Evolutionary conservation across 1,139 yeast species (phyloP), one percentile per base, ranked within the genome.

Genomic region (Sugiyamaella sp.): DNA sequence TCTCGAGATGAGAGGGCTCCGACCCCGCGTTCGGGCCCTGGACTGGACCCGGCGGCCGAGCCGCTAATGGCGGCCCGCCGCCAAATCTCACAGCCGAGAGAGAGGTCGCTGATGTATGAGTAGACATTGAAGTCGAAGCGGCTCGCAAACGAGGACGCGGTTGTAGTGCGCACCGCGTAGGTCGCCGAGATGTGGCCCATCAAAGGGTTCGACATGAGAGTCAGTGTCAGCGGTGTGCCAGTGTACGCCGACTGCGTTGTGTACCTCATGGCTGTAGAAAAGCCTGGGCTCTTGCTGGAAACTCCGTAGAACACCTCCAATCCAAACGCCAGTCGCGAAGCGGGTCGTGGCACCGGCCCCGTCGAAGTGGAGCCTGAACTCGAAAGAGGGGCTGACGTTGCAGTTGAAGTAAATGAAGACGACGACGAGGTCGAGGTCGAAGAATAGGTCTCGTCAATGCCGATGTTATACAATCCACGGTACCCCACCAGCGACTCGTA

Each of bases 291-390:
- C 79, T 89, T 85, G 51, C 89, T 84, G 54, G 81, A 71, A 1
- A 91, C 83, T 0, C 97, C 97, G 62, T 88, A 87, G 91, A 96
- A 95, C 9, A 90, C 63, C 69, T 95, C 99, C 5, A 88, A 80
- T 0, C 99, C 99, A 0, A 89, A 63, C 0, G 93, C 84, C 1
- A 85, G 77, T 56, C 79, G 80, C 21, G 75, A 69, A 1, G 74
- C 69, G 14, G 79, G 22, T 44, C 53, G 53, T 21, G 52, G 32
- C 43, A 45, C 42, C 16, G 3, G 25, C 4, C 17, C 29, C 38
- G 37, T 16, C n/a, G 37, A 43, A 3, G 29, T 40, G 22, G 52
- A 14, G 38, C 56, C 20, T 24, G 40, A 24, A n/a, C 65, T n/a
- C n/a, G n/a, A n/a, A n/a, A n/a, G n/a, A n/a, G n/a, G n/a, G n/a